Percentiles rank a stretch among this genome's conserved stretches.
Conservation (phyloP, 768 basidiomycete genomes). For the Paxillus ammoniavirescens region DNA sequence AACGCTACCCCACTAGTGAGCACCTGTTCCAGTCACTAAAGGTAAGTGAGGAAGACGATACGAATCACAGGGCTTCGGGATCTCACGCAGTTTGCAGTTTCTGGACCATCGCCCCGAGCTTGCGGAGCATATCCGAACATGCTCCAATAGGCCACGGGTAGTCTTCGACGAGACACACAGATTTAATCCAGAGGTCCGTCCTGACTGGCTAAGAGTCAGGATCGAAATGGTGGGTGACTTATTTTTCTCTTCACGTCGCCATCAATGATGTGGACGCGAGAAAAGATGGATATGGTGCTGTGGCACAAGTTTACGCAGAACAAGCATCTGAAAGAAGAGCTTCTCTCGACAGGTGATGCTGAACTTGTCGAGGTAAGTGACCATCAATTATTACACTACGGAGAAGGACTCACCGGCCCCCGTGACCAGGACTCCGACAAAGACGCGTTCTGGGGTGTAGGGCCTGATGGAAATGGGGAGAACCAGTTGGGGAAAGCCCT, state of each 20-base stretch:
- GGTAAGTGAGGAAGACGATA: slow-evolving; percentile 18
- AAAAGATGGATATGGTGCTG: slow-evolving; percentile 40
- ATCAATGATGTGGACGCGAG: background rate
- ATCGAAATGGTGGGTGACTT: slow-evolving; percentile 28
- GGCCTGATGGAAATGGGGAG: slow-evolving; percentile 35
- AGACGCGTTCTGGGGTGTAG: slow-evolving; percentile 44
- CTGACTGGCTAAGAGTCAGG: slow-evolving; percentile 34
- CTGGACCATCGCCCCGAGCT: slow-evolving; percentile 34
- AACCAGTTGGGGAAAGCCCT: slow-evolving; percentile 44
- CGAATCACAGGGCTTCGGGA: background rate
- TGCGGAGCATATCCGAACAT: slow-evolving; percentile 35
- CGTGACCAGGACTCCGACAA: slow-evolving; percentile 26
- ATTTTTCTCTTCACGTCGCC: background rate
- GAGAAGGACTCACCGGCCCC: slow-evolving; percentile 13
- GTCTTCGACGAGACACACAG: slow-evolving; percentile 36
- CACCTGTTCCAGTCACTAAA: slow-evolving; percentile 49
- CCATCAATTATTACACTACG: slow-evolving; percentile 2
- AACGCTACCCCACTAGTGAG: slow-evolving; percentile 44
- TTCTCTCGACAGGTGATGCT: slow-evolving; percentile 38
- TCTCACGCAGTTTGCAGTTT: slow-evolving; percentile 25
- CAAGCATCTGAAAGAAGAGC: slow-evolving; percentile 30
- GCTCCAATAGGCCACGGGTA: slow-evolving; percentile 29
- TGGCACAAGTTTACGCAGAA: slow-evolving; percentile 42
- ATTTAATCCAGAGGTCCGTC: slow-evolving; percentile 35
- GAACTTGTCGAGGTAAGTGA: slow-evolving; percentile 38